These are phyloP conservation scores for Dothidotthia symphoricarpi DNA, from an alignment of 2,329 filamentous ascomycete species.

Conservation along the genomic window DNA sequence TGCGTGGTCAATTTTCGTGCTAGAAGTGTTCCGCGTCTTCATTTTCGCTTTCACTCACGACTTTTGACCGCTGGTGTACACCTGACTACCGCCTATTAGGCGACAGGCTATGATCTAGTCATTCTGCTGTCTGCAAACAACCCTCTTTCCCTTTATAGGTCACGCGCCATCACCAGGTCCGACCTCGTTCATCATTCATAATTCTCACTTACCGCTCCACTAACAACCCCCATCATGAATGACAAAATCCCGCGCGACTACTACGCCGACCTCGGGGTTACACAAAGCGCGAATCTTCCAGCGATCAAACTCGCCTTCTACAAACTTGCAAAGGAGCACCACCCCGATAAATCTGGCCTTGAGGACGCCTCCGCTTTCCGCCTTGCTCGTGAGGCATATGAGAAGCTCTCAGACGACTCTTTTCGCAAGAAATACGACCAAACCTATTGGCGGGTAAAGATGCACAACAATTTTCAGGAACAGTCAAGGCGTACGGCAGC, in stretches of 20 bases:
- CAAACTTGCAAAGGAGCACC: slow-evolving; percentile 87
- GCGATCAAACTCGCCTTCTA: slow-evolving; percentile 98
- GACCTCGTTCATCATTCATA: no score
- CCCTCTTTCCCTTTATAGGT: no score
- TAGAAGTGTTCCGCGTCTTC: no score
- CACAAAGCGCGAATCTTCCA: slow-evolving; percentile 68
- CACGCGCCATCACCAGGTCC: no score
- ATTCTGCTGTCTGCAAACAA: no score
- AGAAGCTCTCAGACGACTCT: slow-evolving; percentile 8
- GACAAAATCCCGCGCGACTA: slow-evolving; percentile 60
- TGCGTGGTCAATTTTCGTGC: no score
- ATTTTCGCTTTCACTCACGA: no score
- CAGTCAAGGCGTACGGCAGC: background rate
- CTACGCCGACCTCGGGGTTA: slow-evolving; percentile 78
- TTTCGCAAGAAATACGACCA: slow-evolving; percentile 10
- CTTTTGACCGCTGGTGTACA: no score
- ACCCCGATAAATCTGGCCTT: slow-evolving; percentile 88
- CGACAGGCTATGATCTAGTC: no score
- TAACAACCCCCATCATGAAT: slow-evolving; percentile 10
- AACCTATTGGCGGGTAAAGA: slow-evolving; percentile 1
- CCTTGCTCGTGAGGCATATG: slow-evolving; percentile 14
- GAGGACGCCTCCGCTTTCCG: slow-evolving; percentile 11
- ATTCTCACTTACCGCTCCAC: no score
- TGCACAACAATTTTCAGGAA: slow-evolving; percentile 1
- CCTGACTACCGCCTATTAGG: no score